Conservation (phyloP, 805 yeast species). For the Ogataea haglerorum region DNA sequence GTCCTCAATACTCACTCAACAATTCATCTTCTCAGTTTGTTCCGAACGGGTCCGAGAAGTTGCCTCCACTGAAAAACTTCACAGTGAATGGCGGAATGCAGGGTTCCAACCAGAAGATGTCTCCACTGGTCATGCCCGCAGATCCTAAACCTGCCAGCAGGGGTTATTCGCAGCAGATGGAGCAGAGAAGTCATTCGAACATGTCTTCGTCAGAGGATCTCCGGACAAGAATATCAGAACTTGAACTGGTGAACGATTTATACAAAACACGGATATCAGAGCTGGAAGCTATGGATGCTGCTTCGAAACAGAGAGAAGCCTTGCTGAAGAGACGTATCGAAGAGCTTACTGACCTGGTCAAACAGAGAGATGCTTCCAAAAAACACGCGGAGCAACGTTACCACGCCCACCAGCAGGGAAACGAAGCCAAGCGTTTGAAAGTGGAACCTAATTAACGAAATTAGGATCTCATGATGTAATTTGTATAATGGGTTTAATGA, state of each 20-base stretch:
- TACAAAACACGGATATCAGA: conserved; percentile 81
- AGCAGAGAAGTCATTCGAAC: conserved; percentile 18
- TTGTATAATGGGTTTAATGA: conserved; percentile 12
- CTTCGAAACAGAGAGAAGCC: conserved; percentile 48
- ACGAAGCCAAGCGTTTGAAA: conserved; percentile 21
- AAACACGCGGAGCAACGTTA: conserved; percentile 9
- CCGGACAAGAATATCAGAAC: conserved; percentile 77
- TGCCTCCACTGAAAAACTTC: conserved; percentile 24
- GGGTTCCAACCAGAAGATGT: conserved; percentile 5
- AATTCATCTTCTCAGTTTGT: conserved; percentile 13
- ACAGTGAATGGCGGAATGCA: conserved; percentile 5
- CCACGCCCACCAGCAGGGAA: conserved; percentile 13
- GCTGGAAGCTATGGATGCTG: conserved; percentile 66
- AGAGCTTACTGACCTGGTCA: conserved; percentile 30
- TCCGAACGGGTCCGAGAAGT: conserved; percentile 15
- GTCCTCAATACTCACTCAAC: conserved; percentile 30
- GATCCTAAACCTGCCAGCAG: conserved; percentile 7
- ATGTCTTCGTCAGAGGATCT: conserved; percentile 34
- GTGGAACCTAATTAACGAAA: conserved; percentile 12
- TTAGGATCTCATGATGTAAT: conserved; percentile 7
- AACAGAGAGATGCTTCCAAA: conserved; percentile 12
- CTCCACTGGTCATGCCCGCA: conserved; percentile 16
- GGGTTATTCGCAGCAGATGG: conserved; percentile 5
- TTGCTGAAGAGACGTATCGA: conserved; percentile 48
- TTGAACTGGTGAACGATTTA: conserved; percentile 86